phyloP scores from a whole-genome alignment of 2,329 filamentous ascomycete genomes.

The Lasiodiplodia hormozganensis region DNA sequence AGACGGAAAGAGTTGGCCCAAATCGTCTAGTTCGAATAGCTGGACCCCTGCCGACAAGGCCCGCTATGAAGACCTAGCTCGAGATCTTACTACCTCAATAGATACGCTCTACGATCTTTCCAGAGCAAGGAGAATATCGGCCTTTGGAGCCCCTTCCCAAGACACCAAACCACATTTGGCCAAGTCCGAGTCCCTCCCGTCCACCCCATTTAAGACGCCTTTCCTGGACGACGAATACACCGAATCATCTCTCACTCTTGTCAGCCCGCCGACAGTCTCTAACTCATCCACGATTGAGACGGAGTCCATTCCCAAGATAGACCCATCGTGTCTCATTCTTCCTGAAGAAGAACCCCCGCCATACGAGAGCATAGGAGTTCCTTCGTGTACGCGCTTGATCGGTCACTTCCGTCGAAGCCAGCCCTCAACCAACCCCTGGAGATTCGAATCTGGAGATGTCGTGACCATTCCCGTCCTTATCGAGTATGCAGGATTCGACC shows the following conservation, averaged over 20 bases:
- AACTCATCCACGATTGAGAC: constrained; percentile 1
- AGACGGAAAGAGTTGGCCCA: constrained; percentile 48
- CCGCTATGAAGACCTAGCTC: constrained; percentile 77
- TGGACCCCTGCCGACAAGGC: constrained; percentile 71
- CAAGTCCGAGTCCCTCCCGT: constrained; percentile 15
- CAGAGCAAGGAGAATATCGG: constrained; percentile 60
- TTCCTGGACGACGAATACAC: constrained; percentile 36
- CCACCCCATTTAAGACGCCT: constrained; percentile 18
- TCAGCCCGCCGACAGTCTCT: constrained; percentile 45
- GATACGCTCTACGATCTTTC: constrained; percentile 82
- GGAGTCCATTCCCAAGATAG: constrained; percentile 49
- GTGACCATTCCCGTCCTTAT: constrained; percentile 66
- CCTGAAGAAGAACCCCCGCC: constrained; percentile 57
- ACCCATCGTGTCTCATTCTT: constrained; percentile 50
- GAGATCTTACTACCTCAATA: constrained; percentile 77
- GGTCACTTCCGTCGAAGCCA: constrained; percentile 47
- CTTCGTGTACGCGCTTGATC: constrained; percentile 53
- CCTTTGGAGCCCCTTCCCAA: background rate
- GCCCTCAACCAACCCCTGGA: constrained; percentile 48
- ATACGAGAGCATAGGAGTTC: constrained; percentile 55
- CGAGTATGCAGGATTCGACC: constrained; percentile 68
- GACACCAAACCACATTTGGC: constrained; percentile 9
- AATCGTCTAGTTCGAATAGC: constrained; percentile 39
- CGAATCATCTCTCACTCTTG: constrained; percentile 52
- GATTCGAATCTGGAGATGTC: constrained; percentile 41